Percentiles rank a stretch among this genome's conserved stretches.
phyloP scores from a whole-genome alignment of 192 early-diverging fungal species.

The Podila clonocystis region DNA sequence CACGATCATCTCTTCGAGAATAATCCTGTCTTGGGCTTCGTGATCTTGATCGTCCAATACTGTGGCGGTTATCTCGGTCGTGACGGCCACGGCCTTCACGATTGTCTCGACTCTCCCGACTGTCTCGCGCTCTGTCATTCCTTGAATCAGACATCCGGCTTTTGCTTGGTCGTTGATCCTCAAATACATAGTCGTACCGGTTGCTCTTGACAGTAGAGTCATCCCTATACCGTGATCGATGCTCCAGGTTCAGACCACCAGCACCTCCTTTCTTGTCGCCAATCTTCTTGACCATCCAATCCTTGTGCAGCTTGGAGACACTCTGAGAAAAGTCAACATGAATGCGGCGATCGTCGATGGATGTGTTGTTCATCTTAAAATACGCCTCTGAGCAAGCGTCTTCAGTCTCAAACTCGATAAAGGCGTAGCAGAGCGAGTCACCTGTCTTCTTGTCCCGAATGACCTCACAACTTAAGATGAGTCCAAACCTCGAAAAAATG shows the following conservation, averaged over 20 bases:
- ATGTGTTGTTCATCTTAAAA: slow-evolving; percentile 96
- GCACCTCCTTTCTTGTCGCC: slow-evolving; percentile 41
- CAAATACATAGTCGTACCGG: slow-evolving; percentile 64
- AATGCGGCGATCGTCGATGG: slow-evolving; percentile 96
- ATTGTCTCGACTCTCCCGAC: not conserved
- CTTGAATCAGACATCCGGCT: not conserved
- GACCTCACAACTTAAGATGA: slow-evolving; percentile 89
- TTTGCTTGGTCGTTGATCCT: slow-evolving; percentile 27
- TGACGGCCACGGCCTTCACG: not conserved
- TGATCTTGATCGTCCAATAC: not conserved
- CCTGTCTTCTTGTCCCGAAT: slow-evolving; percentile 86
- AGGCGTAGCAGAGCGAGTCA: slow-evolving; percentile 92
- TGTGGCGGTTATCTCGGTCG: not conserved
- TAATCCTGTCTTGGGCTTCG: not conserved
- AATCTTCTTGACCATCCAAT: slow-evolving; percentile 73
- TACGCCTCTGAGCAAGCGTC: slow-evolving; percentile 92
- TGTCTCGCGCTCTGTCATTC: not conserved
- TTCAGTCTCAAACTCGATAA: slow-evolving; percentile 94
- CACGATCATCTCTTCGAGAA: slow-evolving; percentile 1
- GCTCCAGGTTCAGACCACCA: slow-evolving; percentile 61
- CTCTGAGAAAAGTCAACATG: slow-evolving; percentile 99
- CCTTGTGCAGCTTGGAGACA: slow-evolving; percentile 84
- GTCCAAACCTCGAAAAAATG: slow-evolving; percentile 94
- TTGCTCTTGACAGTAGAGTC: slow-evolving; percentile 12
- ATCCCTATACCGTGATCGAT: slow-evolving; percentile 63